Conservation (phyloP, 768 basidiomycete species). For the Pleurotus platypus region DNA sequence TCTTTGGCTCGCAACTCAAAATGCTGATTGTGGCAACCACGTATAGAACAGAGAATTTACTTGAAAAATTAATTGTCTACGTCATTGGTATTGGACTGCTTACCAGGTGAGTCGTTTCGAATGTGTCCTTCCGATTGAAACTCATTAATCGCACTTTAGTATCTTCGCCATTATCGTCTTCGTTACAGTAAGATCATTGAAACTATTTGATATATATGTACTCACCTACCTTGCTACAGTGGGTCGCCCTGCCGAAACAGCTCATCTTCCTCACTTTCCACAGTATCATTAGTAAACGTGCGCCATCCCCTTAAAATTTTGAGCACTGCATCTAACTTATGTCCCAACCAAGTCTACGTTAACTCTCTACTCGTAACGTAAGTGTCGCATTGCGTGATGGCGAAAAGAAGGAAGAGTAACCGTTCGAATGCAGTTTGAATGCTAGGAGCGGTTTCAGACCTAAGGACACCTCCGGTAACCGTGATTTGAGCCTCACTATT, state of each 20-base stretch:
- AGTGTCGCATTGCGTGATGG: not conserved
- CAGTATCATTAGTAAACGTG: constrained; percentile 2
- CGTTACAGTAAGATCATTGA: not conserved
- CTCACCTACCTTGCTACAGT: not conserved
- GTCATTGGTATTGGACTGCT: constrained; percentile 1
- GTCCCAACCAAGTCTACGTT: not conserved
- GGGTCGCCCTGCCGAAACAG: not conserved
- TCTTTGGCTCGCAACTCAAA: not conserved
- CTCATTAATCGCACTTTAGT: not conserved
- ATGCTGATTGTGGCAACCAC: not conserved
- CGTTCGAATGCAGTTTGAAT: not conserved
- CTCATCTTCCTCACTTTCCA: constrained; percentile 7
- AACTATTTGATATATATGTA: not conserved
- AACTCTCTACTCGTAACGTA: constrained; percentile 12
- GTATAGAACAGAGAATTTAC: constrained; percentile 3
- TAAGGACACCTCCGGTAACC: not conserved
- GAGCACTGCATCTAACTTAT: not conserved
- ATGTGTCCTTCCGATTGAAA: not conserved
- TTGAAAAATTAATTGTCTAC: constrained; percentile 1
- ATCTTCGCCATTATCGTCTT: not conserved
- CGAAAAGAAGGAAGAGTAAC: not conserved
- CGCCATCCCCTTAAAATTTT: not conserved
- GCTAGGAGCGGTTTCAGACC: not conserved
- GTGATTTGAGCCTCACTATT: not conserved
- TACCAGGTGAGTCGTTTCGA: not conserved